Evolutionary conservation across 1,284 basidiomycete species (phyloP).

Genomic region (Ceratobasidium sp.): DNA sequence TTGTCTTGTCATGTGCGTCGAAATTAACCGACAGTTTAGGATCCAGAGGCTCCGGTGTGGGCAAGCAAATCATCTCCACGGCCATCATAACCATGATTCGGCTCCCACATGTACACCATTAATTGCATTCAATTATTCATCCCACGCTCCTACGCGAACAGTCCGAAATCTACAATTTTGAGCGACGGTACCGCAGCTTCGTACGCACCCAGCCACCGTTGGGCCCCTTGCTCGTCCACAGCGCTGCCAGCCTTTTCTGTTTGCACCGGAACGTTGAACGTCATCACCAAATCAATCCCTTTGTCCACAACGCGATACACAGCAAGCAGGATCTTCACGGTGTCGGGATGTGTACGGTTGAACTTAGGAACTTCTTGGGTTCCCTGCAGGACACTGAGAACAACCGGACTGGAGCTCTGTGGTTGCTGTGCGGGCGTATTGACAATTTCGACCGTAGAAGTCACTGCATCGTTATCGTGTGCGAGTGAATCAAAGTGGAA

Average conservation of each 20-base stretch:
- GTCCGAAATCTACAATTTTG: constrained; percentile 69
- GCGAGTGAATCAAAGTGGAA: constrained; percentile 93
- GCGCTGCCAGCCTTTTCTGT: constrained; percentile 50
- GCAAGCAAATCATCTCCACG: not conserved
- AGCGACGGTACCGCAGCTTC: constrained; percentile 64
- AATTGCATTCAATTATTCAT: constrained; percentile 39
- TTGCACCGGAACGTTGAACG: constrained; percentile 74
- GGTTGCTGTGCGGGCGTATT: constrained; percentile 39
- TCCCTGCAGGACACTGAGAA: constrained; percentile 60
- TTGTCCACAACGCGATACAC: constrained; percentile 78
- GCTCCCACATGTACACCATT: not conserved
- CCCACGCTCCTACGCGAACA: constrained; percentile 66
- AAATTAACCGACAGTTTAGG: not conserved
- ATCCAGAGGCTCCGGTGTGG: constrained; percentile 26
- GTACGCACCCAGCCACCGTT: constrained; percentile 56
- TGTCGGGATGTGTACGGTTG: constrained; percentile 64
- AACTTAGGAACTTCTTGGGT: constrained; percentile 79
- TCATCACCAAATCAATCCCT: constrained; percentile 77
- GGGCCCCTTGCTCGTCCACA: constrained; percentile 44
- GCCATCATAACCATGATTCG: not conserved
- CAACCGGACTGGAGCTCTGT: constrained; percentile 62
- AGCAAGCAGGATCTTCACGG: constrained; percentile 77
- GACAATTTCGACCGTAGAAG: constrained; percentile 57
- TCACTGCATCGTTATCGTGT: constrained; percentile 84
- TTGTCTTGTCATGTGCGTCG: not conserved